Conservation (phyloP, 495 filamentous ascomycete species). For the Xylaria scruposa region DNA sequence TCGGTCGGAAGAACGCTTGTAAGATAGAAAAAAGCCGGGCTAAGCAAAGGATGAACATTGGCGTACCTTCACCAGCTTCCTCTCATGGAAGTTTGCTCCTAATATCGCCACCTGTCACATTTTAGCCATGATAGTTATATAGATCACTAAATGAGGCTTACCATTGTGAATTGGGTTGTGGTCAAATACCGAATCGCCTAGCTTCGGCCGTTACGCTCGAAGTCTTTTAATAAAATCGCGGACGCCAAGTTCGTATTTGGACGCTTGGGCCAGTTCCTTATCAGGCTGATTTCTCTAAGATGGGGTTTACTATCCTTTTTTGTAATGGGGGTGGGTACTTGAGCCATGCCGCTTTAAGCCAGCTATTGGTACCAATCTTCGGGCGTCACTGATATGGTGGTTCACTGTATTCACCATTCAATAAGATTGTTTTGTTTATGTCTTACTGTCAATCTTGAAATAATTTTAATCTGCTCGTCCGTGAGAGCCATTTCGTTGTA, state of each 20-base stretch:
- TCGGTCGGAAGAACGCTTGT: conserved; percentile 6
- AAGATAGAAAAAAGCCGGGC: not conserved
- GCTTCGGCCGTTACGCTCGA: not conserved
- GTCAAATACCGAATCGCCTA: conserved; percentile 4
- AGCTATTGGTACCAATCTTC: too few species aligned
- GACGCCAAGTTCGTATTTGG: not conserved
- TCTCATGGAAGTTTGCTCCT: conserved; percentile 83
- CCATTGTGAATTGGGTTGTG: conserved; percentile 14
- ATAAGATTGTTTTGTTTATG: too few species aligned
- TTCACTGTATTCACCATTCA: too few species aligned
- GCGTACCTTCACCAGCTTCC: conserved; percentile 76
- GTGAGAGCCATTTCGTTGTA: too few species aligned
- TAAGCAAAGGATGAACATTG: conserved; percentile 8
- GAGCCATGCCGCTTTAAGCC: too few species aligned
- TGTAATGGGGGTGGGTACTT: too few species aligned
- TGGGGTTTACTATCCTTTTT: too few species aligned
- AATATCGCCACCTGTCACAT: conserved; percentile 76
- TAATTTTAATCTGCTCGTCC: too few species aligned
- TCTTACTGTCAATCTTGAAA: too few species aligned
- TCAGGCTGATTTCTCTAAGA: conserved; percentile 29
- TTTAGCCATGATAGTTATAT: not conserved
- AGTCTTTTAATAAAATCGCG: conserved; percentile 2
- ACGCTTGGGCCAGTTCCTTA: conserved; percentile 22
- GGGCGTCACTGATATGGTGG: too few species aligned
- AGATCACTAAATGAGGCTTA: not conserved